These are phyloP conservation scores for Penicillium soppii DNA, from an alignment of 495 filamentous ascomycete genomes.

Conservation along the genomic window DNA sequence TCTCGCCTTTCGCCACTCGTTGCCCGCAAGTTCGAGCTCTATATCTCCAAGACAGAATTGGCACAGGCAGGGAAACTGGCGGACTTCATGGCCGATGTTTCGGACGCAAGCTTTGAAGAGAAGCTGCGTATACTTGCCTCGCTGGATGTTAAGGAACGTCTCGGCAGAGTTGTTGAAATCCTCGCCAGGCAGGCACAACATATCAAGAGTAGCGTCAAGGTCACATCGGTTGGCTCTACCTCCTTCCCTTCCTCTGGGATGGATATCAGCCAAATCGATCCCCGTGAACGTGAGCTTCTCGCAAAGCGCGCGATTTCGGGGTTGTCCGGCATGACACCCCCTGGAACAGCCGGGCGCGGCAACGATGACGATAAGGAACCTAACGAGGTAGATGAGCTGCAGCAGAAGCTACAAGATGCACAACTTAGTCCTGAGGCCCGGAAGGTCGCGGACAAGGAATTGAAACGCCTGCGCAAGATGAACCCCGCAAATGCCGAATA, in stretches of 20 bases:
- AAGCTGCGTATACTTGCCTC: constrained; percentile 80
- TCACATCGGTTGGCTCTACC: constrained; percentile 67
- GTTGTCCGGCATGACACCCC: constrained; percentile 51
- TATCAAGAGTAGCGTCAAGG: constrained; percentile 78
- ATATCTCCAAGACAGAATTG: constrained; percentile 74
- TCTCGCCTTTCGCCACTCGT: constrained; percentile 76
- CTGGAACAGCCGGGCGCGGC: constrained; percentile 48
- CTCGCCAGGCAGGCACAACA: constrained; percentile 73
- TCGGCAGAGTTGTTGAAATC: constrained; percentile 77
- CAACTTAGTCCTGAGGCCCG: constrained; percentile 72
- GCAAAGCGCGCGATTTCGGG: constrained; percentile 49
- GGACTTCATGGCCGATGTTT: constrained; percentile 92
- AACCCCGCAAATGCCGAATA: constrained; percentile 94
- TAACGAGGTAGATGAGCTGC: constrained; percentile 87
- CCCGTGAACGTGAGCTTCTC: constrained; percentile 53
- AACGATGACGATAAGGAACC: constrained; percentile 66
- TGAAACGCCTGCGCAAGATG: constrained; percentile 91
- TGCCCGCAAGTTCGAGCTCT: constrained; percentile 77
- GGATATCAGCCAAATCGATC: constrained; percentile 53
- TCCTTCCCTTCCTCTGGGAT: constrained; percentile 53
- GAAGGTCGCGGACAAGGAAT: constrained; percentile 84
- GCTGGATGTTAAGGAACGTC: constrained; percentile 70
- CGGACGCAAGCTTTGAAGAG: constrained; percentile 82
- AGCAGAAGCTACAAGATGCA: constrained; percentile 81
- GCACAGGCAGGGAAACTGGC: constrained; percentile 83